These are phyloP conservation scores for Apophysomyces sp. DNA, from an alignment of 371 early-diverging fungal species.

Conservation along the genomic window DNA sequence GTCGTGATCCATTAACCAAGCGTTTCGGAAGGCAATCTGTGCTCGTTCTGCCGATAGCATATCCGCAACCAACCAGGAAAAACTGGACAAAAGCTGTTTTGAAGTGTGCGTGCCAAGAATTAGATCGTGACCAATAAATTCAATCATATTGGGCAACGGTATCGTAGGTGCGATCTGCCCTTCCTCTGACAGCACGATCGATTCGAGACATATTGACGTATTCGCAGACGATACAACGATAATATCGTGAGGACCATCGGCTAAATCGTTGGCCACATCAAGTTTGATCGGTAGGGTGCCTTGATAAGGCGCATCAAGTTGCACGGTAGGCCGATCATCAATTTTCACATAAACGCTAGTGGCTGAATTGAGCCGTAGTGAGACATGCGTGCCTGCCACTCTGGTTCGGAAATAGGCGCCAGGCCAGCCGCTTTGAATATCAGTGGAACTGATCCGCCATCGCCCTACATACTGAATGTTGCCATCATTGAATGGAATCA, in stretches of 20 bases:
- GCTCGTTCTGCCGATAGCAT: constrained; percentile 25
- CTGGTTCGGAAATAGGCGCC: constrained; percentile 41
- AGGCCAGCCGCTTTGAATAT: constrained; percentile 40
- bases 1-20: constrained; percentile 26
- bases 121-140: constrained; percentile 44
- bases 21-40: constrained; percentile 31
- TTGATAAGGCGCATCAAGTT: constrained; percentile 7
- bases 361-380: constrained; percentile 21
- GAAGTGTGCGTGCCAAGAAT: constrained; percentile 27
- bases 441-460: constrained; percentile 27
- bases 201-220: constrained; percentile 16
- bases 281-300: constrained; percentile 8
- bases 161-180: constrained; percentile 14
- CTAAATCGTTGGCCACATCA: constrained; percentile 8
- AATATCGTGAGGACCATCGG: constrained; percentile 11
- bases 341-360: constrained; percentile 25
- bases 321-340: constrained; percentile 15
- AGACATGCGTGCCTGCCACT: constrained; percentile 15
- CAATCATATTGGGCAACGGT: constrained; percentile 17
- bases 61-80: constrained; percentile 37
- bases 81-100: constrained; percentile 29
- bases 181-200: constrained; percentile 16
- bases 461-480: constrained; percentile 45
- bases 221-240: constrained; percentile 9
- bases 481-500: constrained; percentile 23